Evolutionary conservation across 345 rosid species (phyloP), one percentile per base, ranked within the genome.

Genomic region (Populus euphratica): DNA sequence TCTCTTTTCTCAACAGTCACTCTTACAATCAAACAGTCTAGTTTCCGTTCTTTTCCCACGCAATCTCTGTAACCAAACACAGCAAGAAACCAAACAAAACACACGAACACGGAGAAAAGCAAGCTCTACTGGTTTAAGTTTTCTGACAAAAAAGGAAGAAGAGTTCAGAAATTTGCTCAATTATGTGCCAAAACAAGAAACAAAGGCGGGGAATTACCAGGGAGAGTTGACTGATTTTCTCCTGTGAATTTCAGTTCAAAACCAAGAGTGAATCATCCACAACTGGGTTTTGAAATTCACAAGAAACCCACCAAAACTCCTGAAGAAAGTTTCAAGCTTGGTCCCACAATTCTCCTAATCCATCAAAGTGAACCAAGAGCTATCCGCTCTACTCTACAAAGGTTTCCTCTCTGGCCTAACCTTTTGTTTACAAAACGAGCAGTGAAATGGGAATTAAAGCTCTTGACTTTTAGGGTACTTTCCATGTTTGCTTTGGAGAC

Each of bases 401-500:
- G 82, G 70, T 74, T 64, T 75, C 49, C 23, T 23, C 59, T 8
- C n/a, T 54, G 66, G 84, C 36, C 66, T 86, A 76, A 84, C 83
- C 81, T 83, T 86, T 77, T 80, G 85, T 68, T 72, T 83, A 6
- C 64, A 83, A 76, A 83, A 63, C 21, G 86, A 73, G 77, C 68
- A 74, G 62, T 54, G 65, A 31, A 33, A 67, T 50, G 56, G 85
- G 77, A 80, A 59, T 72, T 78, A 80, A 87, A 85, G 82, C 67
- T 72, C 31, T 81, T 59, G 80, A 72, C 81, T 81, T 81, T 79
- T 78, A 78, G 82, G 75, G 73, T 72, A 56, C 47, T 77, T 80
- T 64, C 78, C 84, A 76, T 83, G 88, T 85, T 85, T 85, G 85
- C 86, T 78, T 87, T 83, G 81, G 80, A 81, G 81, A 89, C 86